phyloP scores from a whole-genome alignment of 495 filamentous ascomycete species.

The Lichenothelia convexa region DNA sequence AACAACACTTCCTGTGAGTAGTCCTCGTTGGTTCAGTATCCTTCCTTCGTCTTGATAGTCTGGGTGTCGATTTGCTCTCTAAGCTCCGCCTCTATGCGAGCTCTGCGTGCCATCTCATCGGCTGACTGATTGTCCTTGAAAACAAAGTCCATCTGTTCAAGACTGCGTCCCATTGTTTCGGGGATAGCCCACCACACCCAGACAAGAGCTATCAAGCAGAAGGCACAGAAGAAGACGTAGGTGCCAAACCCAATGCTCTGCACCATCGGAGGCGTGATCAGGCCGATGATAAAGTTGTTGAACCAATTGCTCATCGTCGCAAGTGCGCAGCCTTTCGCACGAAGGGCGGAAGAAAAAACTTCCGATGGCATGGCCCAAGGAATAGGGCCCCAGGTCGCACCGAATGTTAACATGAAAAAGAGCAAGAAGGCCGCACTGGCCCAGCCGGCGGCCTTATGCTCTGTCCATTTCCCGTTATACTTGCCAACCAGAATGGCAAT shows the following conservation, averaged over 20 bases:
- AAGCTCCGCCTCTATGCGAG: no score
- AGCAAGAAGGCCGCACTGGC: constrained; percentile 14
- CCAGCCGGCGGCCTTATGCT: constrained; percentile 15
- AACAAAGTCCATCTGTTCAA: constrained; percentile 22
- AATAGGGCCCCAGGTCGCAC: constrained; percentile 14
- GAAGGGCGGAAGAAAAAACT: constrained; percentile 13
- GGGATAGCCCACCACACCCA: constrained; percentile 38
- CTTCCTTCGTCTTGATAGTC: no score
- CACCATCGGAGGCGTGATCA: constrained; percentile 36
- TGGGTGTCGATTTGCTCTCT: no score
- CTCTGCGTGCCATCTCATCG: background rate
- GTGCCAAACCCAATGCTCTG: constrained; percentile 36
- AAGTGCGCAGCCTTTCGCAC: constrained; percentile 25
- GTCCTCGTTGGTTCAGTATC: no score
- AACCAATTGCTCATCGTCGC: constrained; percentile 35
- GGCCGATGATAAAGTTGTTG: constrained; percentile 38
- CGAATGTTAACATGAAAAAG: constrained; percentile 14
- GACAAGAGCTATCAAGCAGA: constrained; percentile 33
- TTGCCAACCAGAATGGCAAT: constrained; percentile 18
- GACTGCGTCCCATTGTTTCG: constrained; percentile 22
- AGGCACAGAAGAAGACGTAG: constrained; percentile 38
- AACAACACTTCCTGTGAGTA: no score
- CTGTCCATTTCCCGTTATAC: constrained; percentile 12
- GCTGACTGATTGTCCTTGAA: constrained; percentile 9
- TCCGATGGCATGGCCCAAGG: constrained; percentile 13